phyloP scores from a whole-genome alignment of 2,329 filamentous ascomycete species.

The Leptographium lundbergii region DNA sequence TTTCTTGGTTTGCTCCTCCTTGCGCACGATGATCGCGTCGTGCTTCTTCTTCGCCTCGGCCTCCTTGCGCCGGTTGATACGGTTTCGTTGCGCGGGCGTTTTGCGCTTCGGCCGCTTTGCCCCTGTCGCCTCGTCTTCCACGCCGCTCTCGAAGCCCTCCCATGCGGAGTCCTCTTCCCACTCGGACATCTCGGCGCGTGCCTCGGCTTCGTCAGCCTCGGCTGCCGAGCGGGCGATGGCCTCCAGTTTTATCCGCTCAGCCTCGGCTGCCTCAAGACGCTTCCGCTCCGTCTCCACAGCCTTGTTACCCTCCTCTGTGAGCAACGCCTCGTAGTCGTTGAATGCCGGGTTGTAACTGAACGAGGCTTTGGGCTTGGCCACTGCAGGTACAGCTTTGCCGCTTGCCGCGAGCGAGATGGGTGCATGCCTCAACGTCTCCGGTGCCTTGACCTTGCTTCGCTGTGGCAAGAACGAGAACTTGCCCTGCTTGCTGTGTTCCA shows the following conservation, averaged over 20 bases:
- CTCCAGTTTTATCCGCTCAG: slow-evolving; percentile 54
- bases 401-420: slow-evolving; percentile 73
- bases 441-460: slow-evolving; percentile 53
- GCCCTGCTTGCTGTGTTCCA: slow-evolving; percentile 27
- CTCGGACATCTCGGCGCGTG: slow-evolving; percentile 49
- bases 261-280: slow-evolving; percentile 53
- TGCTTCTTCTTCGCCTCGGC: slow-evolving; percentile 66
- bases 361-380: slow-evolving; percentile 66
- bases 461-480: slow-evolving; percentile 57
- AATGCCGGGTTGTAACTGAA: slow-evolving; percentile 90
- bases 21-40: slow-evolving; percentile 61
- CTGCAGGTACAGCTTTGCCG: slow-evolving; percentile 67
- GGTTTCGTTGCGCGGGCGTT: slow-evolving; percentile 76
- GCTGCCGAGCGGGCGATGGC: slow-evolving; percentile 58
- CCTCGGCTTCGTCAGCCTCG: slow-evolving; percentile 61
- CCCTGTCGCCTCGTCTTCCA: slow-evolving; percentile 50
- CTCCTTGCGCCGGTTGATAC: slow-evolving; percentile 76
- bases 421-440: slow-evolving; percentile 60
- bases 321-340: slow-evolving; percentile 67
- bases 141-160: slow-evolving; percentile 79
- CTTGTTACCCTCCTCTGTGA: slow-evolving; percentile 63
- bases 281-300: slow-evolving; percentile 68
- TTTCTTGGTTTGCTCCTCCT: slow-evolving; percentile 56
- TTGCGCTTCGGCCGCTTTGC: slow-evolving; percentile 74
- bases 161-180: slow-evolving; percentile 86